phyloP scores from a whole-genome alignment of 768 basidiomycete species.

The Trametes cinnabarina region DNA sequence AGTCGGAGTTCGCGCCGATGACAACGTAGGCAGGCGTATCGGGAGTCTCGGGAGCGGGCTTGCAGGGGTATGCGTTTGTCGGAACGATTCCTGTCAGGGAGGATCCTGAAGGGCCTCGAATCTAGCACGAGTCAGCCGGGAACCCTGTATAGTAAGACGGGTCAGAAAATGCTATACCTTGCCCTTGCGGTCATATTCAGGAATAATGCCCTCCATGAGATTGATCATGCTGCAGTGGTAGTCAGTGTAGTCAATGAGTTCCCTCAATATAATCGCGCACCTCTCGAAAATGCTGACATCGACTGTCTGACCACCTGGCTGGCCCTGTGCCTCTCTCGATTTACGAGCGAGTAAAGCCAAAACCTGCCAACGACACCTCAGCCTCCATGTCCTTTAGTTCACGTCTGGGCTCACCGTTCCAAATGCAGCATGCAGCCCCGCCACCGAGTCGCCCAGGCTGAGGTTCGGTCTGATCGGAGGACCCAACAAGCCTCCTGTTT shows the following conservation, averaged over 20 bases:
- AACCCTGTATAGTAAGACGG: slow-evolving; percentile 4
- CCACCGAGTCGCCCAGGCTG: slow-evolving; percentile 69
- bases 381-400: neutral
- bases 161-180: too few species aligned
- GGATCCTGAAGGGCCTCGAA: slow-evolving; percentile 70
- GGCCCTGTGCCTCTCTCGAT: slow-evolving; percentile 30
- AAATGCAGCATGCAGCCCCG: slow-evolving; percentile 70
- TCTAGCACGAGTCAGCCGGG: too few species aligned
- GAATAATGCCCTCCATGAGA: slow-evolving; percentile 74
- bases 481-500: slow-evolving; percentile 52
- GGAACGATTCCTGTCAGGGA: slow-evolving; percentile 76
- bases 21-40: slow-evolving; percentile 54
- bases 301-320: slow-evolving; percentile 49
- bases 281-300: slow-evolving; percentile 78
- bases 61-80: slow-evolving; percentile 71
- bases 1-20: slow-evolving; percentile 72
- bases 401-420: slow-evolving; percentile 51
- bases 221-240: slow-evolving; percentile 57
- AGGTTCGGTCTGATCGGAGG: slow-evolving; percentile 72
- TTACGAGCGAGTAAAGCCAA: slow-evolving; percentile 56
- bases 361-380: slow-evolving; percentile 38
- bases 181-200: slow-evolving; percentile 70
- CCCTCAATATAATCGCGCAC: slow-evolving; percentile 28
- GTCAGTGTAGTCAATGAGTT: neutral
- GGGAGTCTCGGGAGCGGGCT: slow-evolving; percentile 43